These are phyloP conservation scores for Closterium sp. DNA, from an alignment of 139 green algal genomes.

Conservation along the genomic window DNA sequence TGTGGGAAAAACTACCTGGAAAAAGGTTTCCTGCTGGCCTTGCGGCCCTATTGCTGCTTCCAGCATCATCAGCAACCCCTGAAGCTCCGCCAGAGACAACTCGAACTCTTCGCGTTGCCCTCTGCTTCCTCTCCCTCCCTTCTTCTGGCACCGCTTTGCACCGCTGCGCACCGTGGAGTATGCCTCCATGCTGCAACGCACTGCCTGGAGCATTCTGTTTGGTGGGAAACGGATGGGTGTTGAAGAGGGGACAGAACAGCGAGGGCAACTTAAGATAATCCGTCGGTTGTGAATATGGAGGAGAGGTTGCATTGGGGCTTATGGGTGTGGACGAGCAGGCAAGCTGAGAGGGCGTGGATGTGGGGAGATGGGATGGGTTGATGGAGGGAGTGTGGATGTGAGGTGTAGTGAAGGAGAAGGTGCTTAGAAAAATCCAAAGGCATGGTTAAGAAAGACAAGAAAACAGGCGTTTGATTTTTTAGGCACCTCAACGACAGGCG, in stretches of 20 bases:
- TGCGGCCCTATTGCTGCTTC: too few species aligned
- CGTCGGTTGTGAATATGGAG: too few species aligned
- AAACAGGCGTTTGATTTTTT: too few species aligned
- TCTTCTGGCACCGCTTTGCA: not conserved
- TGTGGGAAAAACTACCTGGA: not conserved
- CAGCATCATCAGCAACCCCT: not conserved
- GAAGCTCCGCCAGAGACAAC: not conserved
- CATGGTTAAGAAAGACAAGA: too few species aligned
- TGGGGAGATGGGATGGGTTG: not conserved
- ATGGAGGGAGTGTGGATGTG: not conserved
- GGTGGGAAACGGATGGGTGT: not conserved
- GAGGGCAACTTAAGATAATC: too few species aligned
- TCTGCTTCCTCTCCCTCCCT: not conserved
- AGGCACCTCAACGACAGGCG: too few species aligned
- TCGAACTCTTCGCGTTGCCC: not conserved
- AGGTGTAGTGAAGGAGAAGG: not conserved
- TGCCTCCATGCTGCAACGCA: not conserved
- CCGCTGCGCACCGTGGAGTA: not conserved
- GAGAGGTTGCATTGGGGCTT: too few species aligned
- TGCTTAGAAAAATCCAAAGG: too few species aligned
- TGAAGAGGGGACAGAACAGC: not conserved
- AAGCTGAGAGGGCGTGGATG: too few species aligned
- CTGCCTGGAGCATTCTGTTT: not conserved
- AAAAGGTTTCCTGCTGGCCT: not conserved
- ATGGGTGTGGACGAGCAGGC: too few species aligned